Evolutionary conservation across 352 stramenopile species (phyloP).

Genomic region (Phytophthora citricola): DNA sequence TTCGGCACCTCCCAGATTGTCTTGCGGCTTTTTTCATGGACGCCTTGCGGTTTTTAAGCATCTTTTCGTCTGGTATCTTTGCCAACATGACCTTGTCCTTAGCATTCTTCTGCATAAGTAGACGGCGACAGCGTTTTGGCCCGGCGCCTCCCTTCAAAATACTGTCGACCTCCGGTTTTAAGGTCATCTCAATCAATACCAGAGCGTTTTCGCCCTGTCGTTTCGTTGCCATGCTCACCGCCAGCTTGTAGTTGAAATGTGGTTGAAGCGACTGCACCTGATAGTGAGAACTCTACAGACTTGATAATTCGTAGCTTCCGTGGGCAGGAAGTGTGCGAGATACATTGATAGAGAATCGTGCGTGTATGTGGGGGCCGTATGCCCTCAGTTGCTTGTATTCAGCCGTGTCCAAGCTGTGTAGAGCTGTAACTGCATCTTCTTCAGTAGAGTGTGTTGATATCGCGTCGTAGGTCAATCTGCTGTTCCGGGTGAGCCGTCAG

Average conservation of each 20-base stretch:
- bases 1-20: background rate
- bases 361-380: background rate
- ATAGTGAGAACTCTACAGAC: background rate
- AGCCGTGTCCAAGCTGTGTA: background rate
- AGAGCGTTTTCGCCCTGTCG: background rate
- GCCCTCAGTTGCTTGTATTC: background rate
- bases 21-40: background rate
- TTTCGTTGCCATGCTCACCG: background rate
- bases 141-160: background rate
- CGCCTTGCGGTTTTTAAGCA: background rate
- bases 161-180: background rate
- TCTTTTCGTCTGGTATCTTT: background rate
- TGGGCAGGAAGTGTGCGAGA: background rate
- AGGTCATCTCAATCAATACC: background rate
- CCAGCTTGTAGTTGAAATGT: background rate
- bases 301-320: background rate
- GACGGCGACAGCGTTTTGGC: background rate
- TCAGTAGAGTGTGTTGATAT: background rate
- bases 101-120: background rate
- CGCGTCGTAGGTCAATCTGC: background rate
- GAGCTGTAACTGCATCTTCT: background rate
- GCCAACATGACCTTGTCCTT: background rate
- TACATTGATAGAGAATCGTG: background rate
- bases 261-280: background rate
- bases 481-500: too few species aligned